Conservation (phyloP, 2,329 filamentous ascomycete species). For the Beauveria rudraprayagi region DNA sequence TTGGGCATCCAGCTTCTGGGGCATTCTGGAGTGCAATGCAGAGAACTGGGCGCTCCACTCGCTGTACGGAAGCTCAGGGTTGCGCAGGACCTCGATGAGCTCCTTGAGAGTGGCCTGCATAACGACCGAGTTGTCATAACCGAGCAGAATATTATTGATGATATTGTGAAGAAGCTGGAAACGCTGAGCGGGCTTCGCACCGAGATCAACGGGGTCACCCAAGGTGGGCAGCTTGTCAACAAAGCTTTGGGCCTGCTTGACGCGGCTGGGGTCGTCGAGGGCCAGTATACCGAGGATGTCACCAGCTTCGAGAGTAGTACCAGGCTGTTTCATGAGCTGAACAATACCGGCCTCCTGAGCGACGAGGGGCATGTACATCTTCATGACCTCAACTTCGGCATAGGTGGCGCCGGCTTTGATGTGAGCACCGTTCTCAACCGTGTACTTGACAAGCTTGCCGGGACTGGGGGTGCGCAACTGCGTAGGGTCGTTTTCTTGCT, state of each 20-base stretch:
- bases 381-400: constrained; percentile 99
- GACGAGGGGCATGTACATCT: constrained; percentile 99
- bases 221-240: constrained; percentile 81
- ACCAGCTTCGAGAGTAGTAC: constrained; percentile 93
- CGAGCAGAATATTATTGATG: constrained; percentile 78
- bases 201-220: constrained; percentile 78
- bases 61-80: constrained; percentile 86
- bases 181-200: constrained; percentile 83
- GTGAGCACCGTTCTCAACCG: constrained; percentile 90
- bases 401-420: constrained; percentile 87
- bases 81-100: constrained; percentile 80
- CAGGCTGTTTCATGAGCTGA: constrained; percentile 97
- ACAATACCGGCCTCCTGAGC: constrained; percentile 93
- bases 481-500: constrained; percentile 98
- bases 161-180: constrained; percentile 71
- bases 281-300: constrained; percentile 97
- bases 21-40: constrained; percentile 94
- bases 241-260: constrained; percentile 95
- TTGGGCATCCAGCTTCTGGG: constrained; percentile 77
- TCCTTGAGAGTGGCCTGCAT: constrained; percentile 83
- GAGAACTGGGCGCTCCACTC: constrained; percentile 96
- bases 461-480: constrained; percentile 91
- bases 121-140: constrained; percentile 96
- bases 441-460: constrained; percentile 96
- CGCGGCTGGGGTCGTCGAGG: constrained; percentile 87